phyloP scores from a whole-genome alignment of 495 filamentous ascomycete species.

The Evernia prunastri region DNA sequence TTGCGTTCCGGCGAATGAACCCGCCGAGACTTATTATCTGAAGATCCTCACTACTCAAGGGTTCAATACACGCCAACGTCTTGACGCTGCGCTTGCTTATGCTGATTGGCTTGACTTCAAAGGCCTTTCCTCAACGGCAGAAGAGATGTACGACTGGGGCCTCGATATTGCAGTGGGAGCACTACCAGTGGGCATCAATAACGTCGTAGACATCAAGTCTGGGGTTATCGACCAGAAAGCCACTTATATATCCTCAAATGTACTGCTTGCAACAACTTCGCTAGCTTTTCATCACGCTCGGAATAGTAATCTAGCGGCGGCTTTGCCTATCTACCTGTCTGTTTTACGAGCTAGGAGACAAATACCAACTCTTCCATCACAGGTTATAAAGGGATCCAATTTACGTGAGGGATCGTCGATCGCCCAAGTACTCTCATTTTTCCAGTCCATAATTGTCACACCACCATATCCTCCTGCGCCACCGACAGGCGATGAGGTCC shows the following conservation, averaged over 20 bases:
- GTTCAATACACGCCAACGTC: conserved; percentile 62
- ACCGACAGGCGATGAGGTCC: conserved; percentile 57
- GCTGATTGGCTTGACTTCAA: conserved; percentile 80
- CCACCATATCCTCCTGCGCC: conserved; percentile 59
- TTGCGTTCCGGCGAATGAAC: conserved; percentile 55
- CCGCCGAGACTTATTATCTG: conserved; percentile 67
- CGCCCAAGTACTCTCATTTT: conserved; percentile 26
- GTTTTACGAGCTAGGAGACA: conserved; percentile 65
- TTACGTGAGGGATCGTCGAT: not conserved
- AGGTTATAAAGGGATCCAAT: not conserved
- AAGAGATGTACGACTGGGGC: conserved; percentile 64
- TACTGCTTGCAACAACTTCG: conserved; percentile 67
- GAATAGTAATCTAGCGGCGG: conserved; percentile 51
- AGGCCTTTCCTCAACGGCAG: conserved; percentile 50
- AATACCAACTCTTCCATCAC: conserved; percentile 32
- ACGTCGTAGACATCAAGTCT: conserved; percentile 53
- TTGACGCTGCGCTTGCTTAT: conserved; percentile 74
- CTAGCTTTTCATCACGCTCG: conserved; percentile 70
- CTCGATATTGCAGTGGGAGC: conserved; percentile 58
- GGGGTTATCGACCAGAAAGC: conserved; percentile 51
- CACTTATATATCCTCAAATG: conserved; percentile 56
- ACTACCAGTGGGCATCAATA: conserved; percentile 38
- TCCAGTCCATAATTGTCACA: conserved; percentile 41
- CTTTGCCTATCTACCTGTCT: conserved; percentile 82
- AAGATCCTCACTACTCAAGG: conserved; percentile 70